Evolutionary conservation across 225 moss, liverwort and hornwort species (phyloP).

Genomic region (Ulota crispa): DNA sequence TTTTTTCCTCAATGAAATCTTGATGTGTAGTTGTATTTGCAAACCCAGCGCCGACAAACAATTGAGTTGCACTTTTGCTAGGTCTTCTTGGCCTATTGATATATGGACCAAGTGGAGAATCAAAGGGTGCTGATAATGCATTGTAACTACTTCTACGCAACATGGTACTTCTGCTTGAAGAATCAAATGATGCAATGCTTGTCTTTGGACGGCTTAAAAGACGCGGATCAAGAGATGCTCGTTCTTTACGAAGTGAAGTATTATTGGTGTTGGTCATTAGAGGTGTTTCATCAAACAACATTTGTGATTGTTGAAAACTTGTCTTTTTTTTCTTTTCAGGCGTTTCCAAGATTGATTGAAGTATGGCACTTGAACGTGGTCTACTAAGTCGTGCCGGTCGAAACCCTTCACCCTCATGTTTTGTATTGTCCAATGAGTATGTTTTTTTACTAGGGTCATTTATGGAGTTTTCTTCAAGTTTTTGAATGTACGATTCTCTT

Average conservation of each 20-base stretch:
- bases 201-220: not conserved
- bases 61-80: constrained; percentile 46
- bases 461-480: not conserved
- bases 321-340: constrained; percentile 1
- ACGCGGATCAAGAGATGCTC: constrained; percentile 30
- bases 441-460: not conserved
- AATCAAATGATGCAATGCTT: constrained; percentile 13
- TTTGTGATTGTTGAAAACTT: constrained; percentile 8
- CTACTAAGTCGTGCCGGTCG: constrained; percentile 13
- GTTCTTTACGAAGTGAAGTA: not conserved
- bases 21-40: constrained; percentile 39
- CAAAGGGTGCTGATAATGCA: not conserved
- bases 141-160: constrained; percentile 44
- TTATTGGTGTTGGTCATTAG: not conserved
- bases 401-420: constrained; percentile 19
- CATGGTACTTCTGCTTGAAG: constrained; percentile 15
- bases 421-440: not conserved
- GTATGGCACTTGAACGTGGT: constrained; percentile 36
- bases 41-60: constrained; percentile 67
- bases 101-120: not conserved
- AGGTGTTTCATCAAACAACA: not conserved
- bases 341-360: constrained; percentile 38
- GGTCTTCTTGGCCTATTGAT: constrained; percentile 24
- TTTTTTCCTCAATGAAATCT: constrained; percentile 48
- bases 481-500: not conserved